Conservation (phyloP, 306 rosid species). For the Lathyrus aphaca region DNA sequence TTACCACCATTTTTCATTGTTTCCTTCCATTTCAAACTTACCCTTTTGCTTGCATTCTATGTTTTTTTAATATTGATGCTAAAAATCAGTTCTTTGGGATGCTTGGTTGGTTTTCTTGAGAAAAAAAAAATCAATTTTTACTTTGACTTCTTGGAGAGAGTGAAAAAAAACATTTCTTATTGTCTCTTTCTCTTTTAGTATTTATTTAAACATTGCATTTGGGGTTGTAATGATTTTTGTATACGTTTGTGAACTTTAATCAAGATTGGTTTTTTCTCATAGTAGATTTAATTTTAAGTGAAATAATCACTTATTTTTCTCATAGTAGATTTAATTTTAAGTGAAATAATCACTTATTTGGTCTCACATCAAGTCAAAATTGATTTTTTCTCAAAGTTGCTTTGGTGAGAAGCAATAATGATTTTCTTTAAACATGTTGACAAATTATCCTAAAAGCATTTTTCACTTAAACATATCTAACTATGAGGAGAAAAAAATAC, state of each 20-base stretch:
- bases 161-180: neutral
- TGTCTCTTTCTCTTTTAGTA: neutral
- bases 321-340: conserved; percentile 8
- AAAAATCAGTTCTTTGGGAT: conserved; percentile 18
- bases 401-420: conserved; percentile 13
- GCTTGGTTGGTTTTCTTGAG: too few relatives aligned
- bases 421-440: neutral
- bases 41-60: conserved; percentile 43
- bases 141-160: conserved; percentile 20
- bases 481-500: neutral
- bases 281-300: too few relatives aligned
- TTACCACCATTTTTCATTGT: neutral
- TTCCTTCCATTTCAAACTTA: conserved; percentile 27
- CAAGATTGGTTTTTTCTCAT: conserved; percentile 9
- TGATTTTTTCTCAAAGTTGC: conserved; percentile 6
- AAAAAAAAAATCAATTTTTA: neutral
- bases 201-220: conserved; percentile 24
- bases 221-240: conserved; percentile 7
- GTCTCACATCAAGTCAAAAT: conserved; percentile 22
- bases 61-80: conserved; percentile 18
- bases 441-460: conserved; percentile 14
- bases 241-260: neutral
- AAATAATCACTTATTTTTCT: too few relatives aligned
- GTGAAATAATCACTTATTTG: conserved; percentile 26
- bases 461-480: neutral